Evolutionary conservation across 305 asterid species (phyloP), one percentile per base, ranked within the genome.

Genomic region (Euphrasia arctica): DNA sequence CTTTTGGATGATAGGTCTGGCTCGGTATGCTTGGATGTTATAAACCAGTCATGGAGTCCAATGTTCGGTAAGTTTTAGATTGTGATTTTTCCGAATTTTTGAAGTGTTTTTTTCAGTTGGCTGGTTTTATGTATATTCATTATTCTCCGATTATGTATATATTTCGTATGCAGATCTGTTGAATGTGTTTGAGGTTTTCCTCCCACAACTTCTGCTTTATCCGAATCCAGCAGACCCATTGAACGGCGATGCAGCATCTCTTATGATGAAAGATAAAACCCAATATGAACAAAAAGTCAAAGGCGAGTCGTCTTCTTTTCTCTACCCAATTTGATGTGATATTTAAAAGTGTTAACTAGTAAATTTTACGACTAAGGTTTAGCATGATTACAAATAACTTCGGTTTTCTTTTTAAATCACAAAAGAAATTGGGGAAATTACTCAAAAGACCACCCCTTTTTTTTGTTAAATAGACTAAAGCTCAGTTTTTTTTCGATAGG

Each of bases 31-130:
- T 88, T 88, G 89, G 95, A 91, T 73, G 96, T 91, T 64, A 91
- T 89, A 64, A 89, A 91, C 80, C 98, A 91, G 79, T 85, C 98
- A 55, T 89, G 96, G 98, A 91, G 98, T 68, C 98, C 98, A 63
- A 91, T 89, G 96, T 85, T 83, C 57, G 98, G 98, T 89, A 82
- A 75, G 82, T 14, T 67, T 31, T 2, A 66, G 47, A 1, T 18
- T 18, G 22, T 18, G 22, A 18, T 18, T 18, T 58, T 18, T 18
- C 22, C 22, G 22, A 18, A 18, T 18, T 18, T 18, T 18, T 18
- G 54, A 34, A 13, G 50, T 62, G 18, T n/a, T 49, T n/a, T 63
- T 15, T 39, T 39, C 0, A 34, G 41, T 34, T 7, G 5, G 28
- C 27, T 25, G 22, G 14, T 43, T 60, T 25, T 50, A 29, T 15